Percentiles rank a stretch among this genome's conserved stretches.
phyloP scores from a whole-genome alignment of 176 grass and related monocot species.

The Aegilops longissima region DNA sequence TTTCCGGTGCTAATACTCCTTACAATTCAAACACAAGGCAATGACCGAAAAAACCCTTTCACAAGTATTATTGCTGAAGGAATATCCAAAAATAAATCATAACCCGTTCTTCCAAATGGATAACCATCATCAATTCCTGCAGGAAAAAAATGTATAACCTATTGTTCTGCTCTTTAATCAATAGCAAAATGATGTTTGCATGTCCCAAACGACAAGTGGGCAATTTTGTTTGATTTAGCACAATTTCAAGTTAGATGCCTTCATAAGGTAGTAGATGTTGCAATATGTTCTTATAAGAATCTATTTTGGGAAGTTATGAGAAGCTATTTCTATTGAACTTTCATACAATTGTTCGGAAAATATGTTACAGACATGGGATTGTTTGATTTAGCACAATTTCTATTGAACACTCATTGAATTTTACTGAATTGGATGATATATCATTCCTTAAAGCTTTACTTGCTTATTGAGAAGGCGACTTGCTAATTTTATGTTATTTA shows the following conservation, averaged over 20 bases:
- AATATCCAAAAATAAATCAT: neutral
- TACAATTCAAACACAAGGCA: neutral
- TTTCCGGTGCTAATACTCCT: neutral
- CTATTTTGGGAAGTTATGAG: neutral
- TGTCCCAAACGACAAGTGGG: neutral
- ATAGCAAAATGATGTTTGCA: neutral
- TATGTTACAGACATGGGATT: constrained; percentile 1
- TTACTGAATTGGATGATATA: neutral
- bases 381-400: too few species aligned
- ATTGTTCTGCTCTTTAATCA: neutral
- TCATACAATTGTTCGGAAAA: neutral
- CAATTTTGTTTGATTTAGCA: neutral
- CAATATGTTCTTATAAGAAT: neutral
- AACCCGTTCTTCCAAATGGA: neutral
- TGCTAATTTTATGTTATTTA: constrained; percentile 38
- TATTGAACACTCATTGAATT: neutral
- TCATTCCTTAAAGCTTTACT: neutral
- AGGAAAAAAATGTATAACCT: neutral
- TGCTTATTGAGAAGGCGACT: neutral
- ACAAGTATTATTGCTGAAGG: neutral
- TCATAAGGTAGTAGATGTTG: neutral
- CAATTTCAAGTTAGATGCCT: neutral
- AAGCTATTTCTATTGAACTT: neutral
- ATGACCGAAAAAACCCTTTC: neutral
- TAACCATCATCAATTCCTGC: neutral